Percentiles rank a stretch among this genome's conserved stretches.
Evolutionary conservation across 805 yeast species (phyloP).

Genomic region (Sungouiozyma intestinalis): DNA sequence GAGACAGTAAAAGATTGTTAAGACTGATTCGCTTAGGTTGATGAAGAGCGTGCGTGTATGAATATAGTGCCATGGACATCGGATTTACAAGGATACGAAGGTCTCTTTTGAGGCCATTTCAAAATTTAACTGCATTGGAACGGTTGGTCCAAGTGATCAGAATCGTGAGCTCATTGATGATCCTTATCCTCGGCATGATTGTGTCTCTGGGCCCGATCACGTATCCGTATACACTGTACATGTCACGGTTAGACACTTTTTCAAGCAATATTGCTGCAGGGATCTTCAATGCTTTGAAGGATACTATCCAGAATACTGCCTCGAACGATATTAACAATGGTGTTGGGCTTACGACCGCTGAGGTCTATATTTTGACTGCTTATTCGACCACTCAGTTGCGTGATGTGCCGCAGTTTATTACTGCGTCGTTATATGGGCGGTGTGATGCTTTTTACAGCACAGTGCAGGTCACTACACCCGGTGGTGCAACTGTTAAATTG

Average conservation of each 20-base stretch:
- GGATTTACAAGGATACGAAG: not conserved
- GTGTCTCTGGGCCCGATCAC: conserved; percentile 15
- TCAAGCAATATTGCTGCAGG: conserved; percentile 20
- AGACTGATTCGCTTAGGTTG: too few species aligned
- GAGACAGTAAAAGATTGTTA: too few species aligned
- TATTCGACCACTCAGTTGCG: conserved; percentile 19
- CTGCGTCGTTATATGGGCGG: conserved; percentile 17
- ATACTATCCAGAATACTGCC: conserved; percentile 17
- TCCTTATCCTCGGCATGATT: conserved; percentile 13
- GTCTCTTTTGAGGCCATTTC: conserved; percentile 9
- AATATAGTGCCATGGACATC: too few species aligned
- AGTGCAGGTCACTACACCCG: not conserved
- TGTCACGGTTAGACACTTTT: conserved; percentile 19
- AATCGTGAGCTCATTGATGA: conserved; percentile 13
- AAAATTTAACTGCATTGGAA: conserved; percentile 18
- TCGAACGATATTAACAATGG: conserved; percentile 21
- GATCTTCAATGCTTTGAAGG: conserved; percentile 15
- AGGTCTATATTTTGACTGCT: conserved; percentile 18
- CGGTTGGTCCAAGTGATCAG: conserved; percentile 14
- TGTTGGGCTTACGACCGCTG: conserved; percentile 25
- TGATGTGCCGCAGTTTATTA: conserved; percentile 20
- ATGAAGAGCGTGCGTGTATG: too few species aligned
- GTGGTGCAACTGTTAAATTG: not conserved
- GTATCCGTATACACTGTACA: conserved; percentile 13
- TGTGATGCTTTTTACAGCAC: conserved; percentile 15